These are phyloP conservation scores for Phyllosticta paracitricarpa DNA, from an alignment of 2,329 filamentous ascomycete genomes.

Conservation along the genomic window DNA sequence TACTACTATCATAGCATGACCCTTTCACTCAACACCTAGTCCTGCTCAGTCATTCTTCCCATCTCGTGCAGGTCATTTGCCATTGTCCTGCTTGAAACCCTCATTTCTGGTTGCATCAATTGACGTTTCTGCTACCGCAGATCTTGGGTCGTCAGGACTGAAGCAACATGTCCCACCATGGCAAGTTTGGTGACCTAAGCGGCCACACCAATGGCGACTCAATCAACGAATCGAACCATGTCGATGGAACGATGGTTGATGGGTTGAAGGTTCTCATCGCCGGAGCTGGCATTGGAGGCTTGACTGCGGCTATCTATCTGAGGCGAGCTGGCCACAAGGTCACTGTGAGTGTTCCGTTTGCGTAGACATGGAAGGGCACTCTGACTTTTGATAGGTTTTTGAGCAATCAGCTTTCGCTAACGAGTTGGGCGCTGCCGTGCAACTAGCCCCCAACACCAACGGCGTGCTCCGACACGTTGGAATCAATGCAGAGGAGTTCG, in stretches of 20 bases:
- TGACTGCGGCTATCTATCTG: constrained; percentile 44
- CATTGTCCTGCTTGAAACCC: not conserved
- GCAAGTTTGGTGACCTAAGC: not conserved
- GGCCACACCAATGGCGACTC: not conserved
- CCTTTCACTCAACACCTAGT: not conserved
- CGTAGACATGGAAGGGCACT: too few relatives aligned
- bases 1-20: not conserved
- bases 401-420: constrained; percentile 48
- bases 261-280: constrained; percentile 25
- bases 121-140: not conserved
- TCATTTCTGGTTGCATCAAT: not conserved
- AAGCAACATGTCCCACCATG: not conserved
- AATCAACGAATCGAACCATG: not conserved
- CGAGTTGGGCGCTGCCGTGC: constrained; percentile 51
- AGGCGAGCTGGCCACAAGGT: constrained; percentile 44
- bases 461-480: constrained; percentile 43
- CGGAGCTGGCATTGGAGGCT: constrained; percentile 43
- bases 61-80: not conserved
- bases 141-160: not conserved
- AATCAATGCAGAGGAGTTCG: constrained; percentile 30
- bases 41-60: not conserved
- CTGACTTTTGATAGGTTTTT: constrained; percentile 32
- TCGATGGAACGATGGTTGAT: not conserved
- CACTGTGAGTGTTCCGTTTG: not conserved
- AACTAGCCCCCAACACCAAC: constrained; percentile 52